A percentile compares a stretch with the other conserved stretches of the same genome.
Conservation (phyloP, 495 filamentous ascomycete genomes). For the Aspergillus sparsus region DNA sequence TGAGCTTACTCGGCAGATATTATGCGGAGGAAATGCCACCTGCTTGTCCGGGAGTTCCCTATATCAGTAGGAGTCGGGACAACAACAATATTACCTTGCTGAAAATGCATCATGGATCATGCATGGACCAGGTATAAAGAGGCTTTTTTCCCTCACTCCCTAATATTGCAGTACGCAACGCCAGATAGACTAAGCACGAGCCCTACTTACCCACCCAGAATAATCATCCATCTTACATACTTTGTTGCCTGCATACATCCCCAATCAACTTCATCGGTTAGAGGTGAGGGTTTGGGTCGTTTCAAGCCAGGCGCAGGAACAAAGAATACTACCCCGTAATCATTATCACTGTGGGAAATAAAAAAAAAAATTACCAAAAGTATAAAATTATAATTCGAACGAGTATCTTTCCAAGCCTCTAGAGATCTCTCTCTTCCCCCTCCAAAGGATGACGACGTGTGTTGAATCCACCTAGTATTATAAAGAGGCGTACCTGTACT, state of each 20-base stretch:
- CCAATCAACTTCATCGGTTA: neutral
- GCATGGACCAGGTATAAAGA: conserved; percentile 10
- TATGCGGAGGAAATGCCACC: neutral
- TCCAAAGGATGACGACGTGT: too few relatives aligned
- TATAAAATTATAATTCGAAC: too few relatives aligned
- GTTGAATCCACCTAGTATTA: too few relatives aligned
- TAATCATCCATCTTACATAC: conserved; percentile 6
- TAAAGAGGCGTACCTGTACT: too few relatives aligned
- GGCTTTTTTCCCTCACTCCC: neutral
- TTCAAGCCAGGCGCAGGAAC: too few relatives aligned
- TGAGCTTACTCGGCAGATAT: neutral
- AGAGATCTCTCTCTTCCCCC: too few relatives aligned
- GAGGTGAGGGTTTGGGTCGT: too few relatives aligned
- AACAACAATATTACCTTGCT: conserved; percentile 7
- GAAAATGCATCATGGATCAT: conserved; percentile 11
- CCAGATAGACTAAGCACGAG: conserved; percentile 8
- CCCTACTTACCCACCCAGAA: conserved; percentile 14
- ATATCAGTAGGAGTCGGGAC: neutral
- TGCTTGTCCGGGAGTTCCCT: conserved; percentile 4
- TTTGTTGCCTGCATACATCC: neutral
- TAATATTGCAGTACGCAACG: neutral
- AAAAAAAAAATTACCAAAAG: too few relatives aligned
- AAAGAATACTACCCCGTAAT: too few relatives aligned
- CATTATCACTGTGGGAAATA: too few relatives aligned
- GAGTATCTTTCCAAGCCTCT: too few relatives aligned